Evolutionary conservation across 345 rosid genomes (phyloP), one percentile per base, ranked within the genome.

Genomic region (Kernera saxatilis): DNA sequence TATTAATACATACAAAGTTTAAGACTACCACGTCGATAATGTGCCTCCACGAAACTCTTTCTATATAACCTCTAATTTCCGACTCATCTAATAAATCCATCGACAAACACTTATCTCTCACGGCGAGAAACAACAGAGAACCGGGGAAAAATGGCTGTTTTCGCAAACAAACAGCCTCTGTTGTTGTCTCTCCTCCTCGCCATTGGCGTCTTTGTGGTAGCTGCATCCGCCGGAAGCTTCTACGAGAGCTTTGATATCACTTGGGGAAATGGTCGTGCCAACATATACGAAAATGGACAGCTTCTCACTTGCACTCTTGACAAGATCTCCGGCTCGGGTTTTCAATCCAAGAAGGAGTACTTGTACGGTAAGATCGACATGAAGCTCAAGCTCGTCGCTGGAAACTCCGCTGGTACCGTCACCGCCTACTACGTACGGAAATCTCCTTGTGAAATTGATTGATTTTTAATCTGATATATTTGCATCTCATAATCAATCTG

Each of bases 331-430:
- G 87, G 87, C 37, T 81, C 86, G 0, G 87, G 87, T 2, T 79
- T 84, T 32, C 72, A 70, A 37, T 84, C 87, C 66, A 80, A 78
- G 72, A 75, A 74, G 12, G 82, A 80, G 32, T 84, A 62, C 51
- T 36, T 84, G 13, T 82, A 36, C 26, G 81, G 84, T 35, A 79
- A 78, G 77, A 64, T 84, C 39, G 81, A 82, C 45, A 75, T 79
- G 79, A 81, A 78, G 44, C 69, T 85, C 65, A 85, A 83, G 63
- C 87, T 85, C 27, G 82, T 83, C 18, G 35, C 79, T 23, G 84
- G 90, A 25, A 80, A 85, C 69, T 76, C 82, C 2, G 80, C 83
- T 44, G 81, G 82, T 3, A 75, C 82, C 5, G 78, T 79, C 25
- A 50, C 81, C 29, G 69, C 90, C 19, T 85, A 66, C 73, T 83